phyloP scores from a whole-genome alignment of 2,329 filamentous ascomycete species.

The Aspergillus japonicus region DNA sequence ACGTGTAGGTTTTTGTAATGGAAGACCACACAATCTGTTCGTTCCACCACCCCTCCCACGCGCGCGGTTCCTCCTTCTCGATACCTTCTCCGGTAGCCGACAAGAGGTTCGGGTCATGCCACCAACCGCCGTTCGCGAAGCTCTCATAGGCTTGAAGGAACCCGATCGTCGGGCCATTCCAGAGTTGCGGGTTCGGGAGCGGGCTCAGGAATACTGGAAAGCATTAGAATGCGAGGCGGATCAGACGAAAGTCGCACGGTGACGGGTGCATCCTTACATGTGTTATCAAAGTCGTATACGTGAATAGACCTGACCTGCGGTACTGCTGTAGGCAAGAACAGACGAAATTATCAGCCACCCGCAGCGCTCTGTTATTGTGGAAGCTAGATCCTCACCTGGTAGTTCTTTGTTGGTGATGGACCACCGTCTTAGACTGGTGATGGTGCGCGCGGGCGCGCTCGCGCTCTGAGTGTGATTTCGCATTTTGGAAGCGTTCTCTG shows the following conservation, averaged over 20 bases:
- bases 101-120: constrained; percentile 88
- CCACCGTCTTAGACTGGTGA: constrained; percentile 80
- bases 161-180: constrained; percentile 76
- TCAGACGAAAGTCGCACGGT: background rate
- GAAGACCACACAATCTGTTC: constrained; percentile 68
- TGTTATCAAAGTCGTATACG: constrained; percentile 98
- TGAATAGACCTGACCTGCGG: constrained; percentile 76
- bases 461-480: constrained; percentile 21
- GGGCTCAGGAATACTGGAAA: constrained; percentile 80
- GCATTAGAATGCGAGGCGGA: constrained; percentile 17
- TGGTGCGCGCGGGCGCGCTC: constrained; percentile 49
- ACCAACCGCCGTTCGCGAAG: constrained; percentile 88
- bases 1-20: background rate
- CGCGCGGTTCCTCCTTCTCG: constrained; percentile 76
- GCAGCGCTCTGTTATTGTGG: background rate
- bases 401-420: constrained; percentile 72
- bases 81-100: constrained; percentile 80
- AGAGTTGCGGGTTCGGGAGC: constrained; percentile 82
- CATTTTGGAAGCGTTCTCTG: constrained; percentile 30
- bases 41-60: constrained; percentile 96
- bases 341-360: background rate
- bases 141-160: constrained; percentile 71
- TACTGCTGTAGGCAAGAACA: constrained; percentile 46
- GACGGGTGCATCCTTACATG: constrained; percentile 56
- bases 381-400: constrained; percentile 53